phyloP scores from a whole-genome alignment of 352 stramenopile genomes.

The Halophytophthora batemanensis region DNA sequence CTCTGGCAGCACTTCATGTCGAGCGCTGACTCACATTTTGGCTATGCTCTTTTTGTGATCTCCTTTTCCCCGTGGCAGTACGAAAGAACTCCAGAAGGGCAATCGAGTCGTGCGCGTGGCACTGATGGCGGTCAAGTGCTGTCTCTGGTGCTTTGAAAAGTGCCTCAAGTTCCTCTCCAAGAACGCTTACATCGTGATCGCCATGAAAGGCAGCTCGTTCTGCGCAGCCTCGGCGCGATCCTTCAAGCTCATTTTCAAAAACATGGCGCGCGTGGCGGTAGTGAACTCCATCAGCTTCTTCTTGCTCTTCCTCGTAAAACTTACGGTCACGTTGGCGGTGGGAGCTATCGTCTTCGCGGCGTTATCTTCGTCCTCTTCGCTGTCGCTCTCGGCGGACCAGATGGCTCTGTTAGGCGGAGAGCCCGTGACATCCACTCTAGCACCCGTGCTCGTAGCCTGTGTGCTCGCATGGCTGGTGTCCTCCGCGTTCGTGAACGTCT shows the following conservation, averaged over 20 bases:
- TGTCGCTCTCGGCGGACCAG: constrained; percentile 24
- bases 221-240: constrained; percentile 90
- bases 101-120: constrained; percentile 85
- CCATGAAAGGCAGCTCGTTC: constrained; percentile 78
- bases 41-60: not conserved
- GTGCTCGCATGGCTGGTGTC: constrained; percentile 89
- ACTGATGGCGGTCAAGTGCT: constrained; percentile 81
- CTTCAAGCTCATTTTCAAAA: constrained; percentile 92
- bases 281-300: constrained; percentile 92
- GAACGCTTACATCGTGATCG: constrained; percentile 93
- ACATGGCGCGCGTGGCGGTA: constrained; percentile 89
- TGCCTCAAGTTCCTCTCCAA: constrained; percentile 97
- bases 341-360: constrained; percentile 46
- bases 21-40: not conserved
- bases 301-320: constrained; percentile 93
- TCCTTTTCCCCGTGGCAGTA: constrained; percentile 30
- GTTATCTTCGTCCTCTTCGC: constrained; percentile 31
- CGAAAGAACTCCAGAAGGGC: constrained; percentile 64
- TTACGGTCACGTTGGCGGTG: constrained; percentile 65
- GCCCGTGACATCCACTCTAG: constrained; percentile 84
- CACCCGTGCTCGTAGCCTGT: constrained; percentile 85
- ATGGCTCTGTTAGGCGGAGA: constrained; percentile 62
- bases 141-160: constrained; percentile 95
- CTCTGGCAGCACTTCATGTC: not conserved
- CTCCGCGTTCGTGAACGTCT: constrained; percentile 92